Evolutionary conservation across 257 asterid species (phyloP).

Genomic region (Solanum chiquidenum): DNA sequence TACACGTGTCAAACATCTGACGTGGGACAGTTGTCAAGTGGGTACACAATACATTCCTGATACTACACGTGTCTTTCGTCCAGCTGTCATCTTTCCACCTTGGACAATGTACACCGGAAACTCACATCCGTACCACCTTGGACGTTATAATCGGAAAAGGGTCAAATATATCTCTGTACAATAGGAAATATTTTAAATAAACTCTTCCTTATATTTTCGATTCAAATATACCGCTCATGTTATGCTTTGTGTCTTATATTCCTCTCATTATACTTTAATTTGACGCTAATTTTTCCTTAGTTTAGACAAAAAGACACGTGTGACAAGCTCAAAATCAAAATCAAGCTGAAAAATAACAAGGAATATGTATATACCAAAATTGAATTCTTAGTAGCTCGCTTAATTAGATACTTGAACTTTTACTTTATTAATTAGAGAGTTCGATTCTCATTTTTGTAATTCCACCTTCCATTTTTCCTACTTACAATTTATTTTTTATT

Average conservation of each 20-base stretch:
- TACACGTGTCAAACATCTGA: constrained; percentile 5
- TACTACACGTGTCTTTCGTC: constrained; percentile 1
- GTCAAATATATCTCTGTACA: no score
- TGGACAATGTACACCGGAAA: background rate
- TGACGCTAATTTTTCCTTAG: no score
- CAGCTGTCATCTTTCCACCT: background rate
- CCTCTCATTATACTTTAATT: no score
- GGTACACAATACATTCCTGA: background rate
- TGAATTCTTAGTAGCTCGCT: background rate
- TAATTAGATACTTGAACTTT: background rate
- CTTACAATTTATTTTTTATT: no score
- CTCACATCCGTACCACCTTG: background rate
- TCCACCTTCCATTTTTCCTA: no score
- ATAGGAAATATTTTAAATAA: no score
- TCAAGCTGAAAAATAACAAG: background rate
- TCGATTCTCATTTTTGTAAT: no score
- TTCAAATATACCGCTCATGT: no score
- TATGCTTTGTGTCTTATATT: no score
- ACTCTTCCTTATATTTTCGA: no score
- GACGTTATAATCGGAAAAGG: background rate
- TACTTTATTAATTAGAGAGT: background rate
- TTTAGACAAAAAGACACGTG: no score
- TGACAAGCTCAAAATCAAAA: background rate
- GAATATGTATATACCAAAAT: no score
- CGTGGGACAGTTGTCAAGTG: constrained; percentile 9